A percentile compares a stretch with the other conserved stretches of the same genome.
These are phyloP conservation scores for Cryptococcus maquisensis DNA, from an alignment of 1,284 basidiomycete genomes.

Conservation along the genomic window DNA sequence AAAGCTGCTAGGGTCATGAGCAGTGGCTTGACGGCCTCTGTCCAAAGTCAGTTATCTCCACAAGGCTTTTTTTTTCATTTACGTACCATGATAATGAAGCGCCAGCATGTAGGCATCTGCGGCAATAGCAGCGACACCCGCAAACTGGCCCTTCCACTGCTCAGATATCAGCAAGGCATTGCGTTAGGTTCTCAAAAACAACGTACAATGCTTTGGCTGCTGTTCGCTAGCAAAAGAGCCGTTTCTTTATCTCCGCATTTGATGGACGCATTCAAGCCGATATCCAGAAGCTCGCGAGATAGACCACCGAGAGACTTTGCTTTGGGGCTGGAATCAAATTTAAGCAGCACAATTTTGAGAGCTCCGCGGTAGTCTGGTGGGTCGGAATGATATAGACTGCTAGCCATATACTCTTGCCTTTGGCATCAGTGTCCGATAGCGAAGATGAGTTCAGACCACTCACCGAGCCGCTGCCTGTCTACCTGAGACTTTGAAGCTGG, in stretches of 20 bases:
- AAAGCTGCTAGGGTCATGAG: slow-evolving; percentile 10
- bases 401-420: background rate
- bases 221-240: slow-evolving; percentile 22
- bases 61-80: background rate
- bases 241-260: slow-evolving; percentile 2
- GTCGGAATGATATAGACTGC: slow-evolving; percentile 23
- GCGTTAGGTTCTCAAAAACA: background rate
- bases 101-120: slow-evolving; percentile 26
- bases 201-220: slow-evolving; percentile 16
- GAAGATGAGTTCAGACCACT: background rate
- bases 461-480: slow-evolving; percentile 27
- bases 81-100: slow-evolving; percentile 12
- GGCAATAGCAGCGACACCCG: slow-evolving; percentile 22
- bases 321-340: slow-evolving; percentile 10
- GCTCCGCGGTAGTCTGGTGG: slow-evolving; percentile 15
- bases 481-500: slow-evolving; percentile 8
- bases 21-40: slow-evolving; percentile 21
- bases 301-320: slow-evolving; percentile 17
- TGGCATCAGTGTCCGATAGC: background rate
- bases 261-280: slow-evolving; percentile 26
- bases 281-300: slow-evolving; percentile 32
- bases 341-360: slow-evolving; percentile 13
- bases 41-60: background rate
- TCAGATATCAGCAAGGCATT: background rate
- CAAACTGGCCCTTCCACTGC: slow-evolving; percentile 32